Conservation (phyloP, 164 flowering plant genomes). For the Dillenia turbinata region DNA sequence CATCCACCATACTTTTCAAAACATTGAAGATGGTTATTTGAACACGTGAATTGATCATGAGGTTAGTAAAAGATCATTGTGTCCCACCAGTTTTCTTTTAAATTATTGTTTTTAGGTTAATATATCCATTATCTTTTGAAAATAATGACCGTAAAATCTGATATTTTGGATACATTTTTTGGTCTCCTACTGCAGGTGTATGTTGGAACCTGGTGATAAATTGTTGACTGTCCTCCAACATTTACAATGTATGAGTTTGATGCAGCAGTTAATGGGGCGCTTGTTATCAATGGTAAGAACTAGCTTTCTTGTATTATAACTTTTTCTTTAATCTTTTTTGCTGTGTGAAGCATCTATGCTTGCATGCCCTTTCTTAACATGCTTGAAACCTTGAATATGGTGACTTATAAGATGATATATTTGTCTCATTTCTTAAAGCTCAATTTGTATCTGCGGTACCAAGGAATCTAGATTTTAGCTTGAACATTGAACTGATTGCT, state of each 20-base stretch:
- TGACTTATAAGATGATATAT: background rate
- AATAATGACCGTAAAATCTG: too few species aligned
- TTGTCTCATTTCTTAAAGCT: background rate
- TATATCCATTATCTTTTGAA: too few species aligned
- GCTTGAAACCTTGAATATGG: background rate
- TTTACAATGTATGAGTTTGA: conserved; percentile 99
- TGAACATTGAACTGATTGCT: conserved; percentile 64
- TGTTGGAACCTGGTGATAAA: conserved; percentile 95
- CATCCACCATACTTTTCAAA: too few species aligned
- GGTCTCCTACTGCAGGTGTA: conserved; percentile 56
- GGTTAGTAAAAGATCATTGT: conserved; percentile 35
- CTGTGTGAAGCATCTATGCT: too few species aligned
- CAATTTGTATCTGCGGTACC: conserved; percentile 47
- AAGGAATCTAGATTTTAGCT: conserved; percentile 76
- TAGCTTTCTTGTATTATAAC: background rate
- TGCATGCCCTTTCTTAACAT: too few species aligned
- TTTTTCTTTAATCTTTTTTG: background rate
- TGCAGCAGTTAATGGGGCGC: conserved; percentile 95
- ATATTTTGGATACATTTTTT: background rate
- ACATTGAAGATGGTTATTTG: too few species aligned
- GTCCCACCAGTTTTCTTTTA: too few species aligned
- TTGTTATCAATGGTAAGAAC: conserved; percentile 67
- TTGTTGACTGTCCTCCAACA: conserved; percentile 98
- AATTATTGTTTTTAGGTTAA: too few species aligned
- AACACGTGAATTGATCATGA: conserved; percentile 92